These are phyloP conservation scores for Aspergillus costaricaensis DNA, from an alignment of 2,329 filamentous ascomycete genomes.

Conservation along the genomic window DNA sequence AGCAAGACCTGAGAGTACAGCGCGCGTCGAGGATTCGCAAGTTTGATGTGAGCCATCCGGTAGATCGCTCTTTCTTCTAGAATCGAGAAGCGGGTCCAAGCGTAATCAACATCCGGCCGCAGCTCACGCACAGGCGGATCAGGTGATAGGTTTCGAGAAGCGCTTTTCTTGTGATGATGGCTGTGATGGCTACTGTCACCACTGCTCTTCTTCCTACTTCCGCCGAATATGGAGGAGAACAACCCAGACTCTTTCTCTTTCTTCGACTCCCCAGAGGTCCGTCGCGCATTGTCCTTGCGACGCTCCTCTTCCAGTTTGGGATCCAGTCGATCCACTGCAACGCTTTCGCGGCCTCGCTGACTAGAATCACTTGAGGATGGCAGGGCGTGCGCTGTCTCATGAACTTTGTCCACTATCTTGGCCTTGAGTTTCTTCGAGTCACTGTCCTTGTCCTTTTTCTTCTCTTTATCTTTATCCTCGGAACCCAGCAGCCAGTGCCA, in stretches of 20 bases:
- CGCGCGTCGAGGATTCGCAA: conserved; percentile 92
- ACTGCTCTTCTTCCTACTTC: conserved; percentile 82
- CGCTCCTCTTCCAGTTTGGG: conserved; percentile 69
- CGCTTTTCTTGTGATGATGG: conserved; percentile 68
- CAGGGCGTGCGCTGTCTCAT: conserved; percentile 79
- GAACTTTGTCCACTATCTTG: conserved; percentile 57
- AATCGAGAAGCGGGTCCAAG: conserved; percentile 93
- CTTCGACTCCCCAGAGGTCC: conserved; percentile 66
- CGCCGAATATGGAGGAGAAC: conserved; percentile 92
- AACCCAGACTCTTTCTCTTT: conserved; percentile 86
- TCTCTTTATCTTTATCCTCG: conserved; percentile 65
- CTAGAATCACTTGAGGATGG: conserved; percentile 80
- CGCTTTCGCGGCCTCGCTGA: conserved; percentile 68
- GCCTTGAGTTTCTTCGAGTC: conserved; percentile 61
- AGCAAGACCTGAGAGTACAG: conserved; percentile 92
- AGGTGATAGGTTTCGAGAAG: conserved; percentile 73
- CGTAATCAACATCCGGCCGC: conserved; percentile 88
- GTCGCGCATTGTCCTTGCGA: conserved; percentile 75
- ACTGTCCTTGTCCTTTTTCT: conserved; percentile 64
- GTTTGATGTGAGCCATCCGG: conserved; percentile 97
- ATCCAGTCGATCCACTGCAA: conserved; percentile 80
- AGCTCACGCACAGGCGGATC: conserved; percentile 74
- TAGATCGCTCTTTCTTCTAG: conserved; percentile 96
- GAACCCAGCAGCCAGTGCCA: conserved; percentile 74
- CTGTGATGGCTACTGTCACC: conserved; percentile 57